These are phyloP conservation scores for Ascochyta pisi DNA, from an alignment of 2,329 filamentous ascomycete genomes.

Conservation along the genomic window DNA sequence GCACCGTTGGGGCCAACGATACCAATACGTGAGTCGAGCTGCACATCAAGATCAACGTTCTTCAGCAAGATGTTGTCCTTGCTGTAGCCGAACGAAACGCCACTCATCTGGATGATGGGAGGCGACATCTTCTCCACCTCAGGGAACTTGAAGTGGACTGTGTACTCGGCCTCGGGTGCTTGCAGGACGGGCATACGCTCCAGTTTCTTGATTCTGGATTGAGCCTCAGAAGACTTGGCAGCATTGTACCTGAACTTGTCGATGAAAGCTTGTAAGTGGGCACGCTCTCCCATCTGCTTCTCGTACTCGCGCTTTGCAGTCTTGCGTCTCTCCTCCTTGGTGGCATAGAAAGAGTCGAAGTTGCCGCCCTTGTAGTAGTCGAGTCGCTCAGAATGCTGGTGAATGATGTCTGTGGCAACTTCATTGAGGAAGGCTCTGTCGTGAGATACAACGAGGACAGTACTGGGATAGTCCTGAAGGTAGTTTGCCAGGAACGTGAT, in stretches of 20 bases:
- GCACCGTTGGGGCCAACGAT: constrained; percentile 99
- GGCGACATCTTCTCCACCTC: constrained; percentile 97
- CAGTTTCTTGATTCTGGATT: constrained; percentile 98
- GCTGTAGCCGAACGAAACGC: constrained; percentile 88
- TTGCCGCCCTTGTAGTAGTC: constrained; percentile 99
- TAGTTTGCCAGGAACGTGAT: constrained; percentile 98
- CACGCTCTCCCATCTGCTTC: constrained; percentile 93
- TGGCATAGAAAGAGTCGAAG: constrained; percentile 80
- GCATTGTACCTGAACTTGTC: constrained; percentile 99
- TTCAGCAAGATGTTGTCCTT: constrained; percentile 78
- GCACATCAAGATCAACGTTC: constrained; percentile 93
- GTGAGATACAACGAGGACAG: constrained; percentile 95
- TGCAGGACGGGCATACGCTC: constrained; percentile 95
- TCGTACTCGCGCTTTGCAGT: constrained; percentile 97
- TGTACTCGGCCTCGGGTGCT: constrained; percentile 90
- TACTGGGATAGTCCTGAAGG: constrained; percentile 91
- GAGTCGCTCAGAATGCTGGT: constrained; percentile 94
- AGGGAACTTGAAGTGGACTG: constrained; percentile 95
- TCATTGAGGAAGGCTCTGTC: constrained; percentile 99
- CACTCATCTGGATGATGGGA: constrained; percentile 96
- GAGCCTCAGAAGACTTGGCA: constrained; percentile 96
- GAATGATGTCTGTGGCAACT: constrained; percentile 98
- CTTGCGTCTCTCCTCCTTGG: constrained; percentile 96
- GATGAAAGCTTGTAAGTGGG: constrained; percentile 95
- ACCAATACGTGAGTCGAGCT: constrained; percentile 96